A percentile compares a stretch with the other conserved stretches of the same genome.
Evolutionary conservation across 73 alveolate genomes (phyloP).

Genomic region (Paramecium bursaria): DNA sequence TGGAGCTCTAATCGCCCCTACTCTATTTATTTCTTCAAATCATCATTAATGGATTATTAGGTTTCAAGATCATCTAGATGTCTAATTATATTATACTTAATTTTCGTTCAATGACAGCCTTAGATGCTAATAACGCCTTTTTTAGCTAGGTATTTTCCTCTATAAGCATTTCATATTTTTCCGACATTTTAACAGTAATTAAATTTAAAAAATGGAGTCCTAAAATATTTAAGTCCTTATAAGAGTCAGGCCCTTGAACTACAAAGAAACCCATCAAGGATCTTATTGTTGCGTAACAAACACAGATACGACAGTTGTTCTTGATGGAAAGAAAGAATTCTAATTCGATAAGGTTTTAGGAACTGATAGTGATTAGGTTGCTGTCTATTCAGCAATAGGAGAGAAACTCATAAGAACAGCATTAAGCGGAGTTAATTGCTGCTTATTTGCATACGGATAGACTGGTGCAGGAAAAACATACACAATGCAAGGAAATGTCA

Average conservation of each 20-base stretch:
- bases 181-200: constrained; percentile 1
- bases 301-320: constrained; percentile 2
- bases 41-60: constrained; percentile 46
- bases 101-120: constrained; percentile 63
- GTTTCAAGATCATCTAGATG: constrained; percentile 65
- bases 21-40: constrained; percentile 28
- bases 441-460: constrained; percentile 97
- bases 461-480: constrained; percentile 99
- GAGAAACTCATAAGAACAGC: constrained; percentile 76
- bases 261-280: constrained; percentile 31
- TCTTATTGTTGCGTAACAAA: constrained; percentile 8
- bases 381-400: constrained; percentile 54
- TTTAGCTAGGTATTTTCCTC: constrained; percentile 66
- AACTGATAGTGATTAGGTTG: constrained; percentile 11
- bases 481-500: constrained; percentile 92
- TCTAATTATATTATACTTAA: constrained; percentile 25
- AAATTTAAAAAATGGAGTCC: too few relatives aligned
- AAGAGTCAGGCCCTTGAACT: constrained; percentile 54
- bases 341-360: constrained; percentile 44
- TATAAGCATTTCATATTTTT: constrained; percentile 46
- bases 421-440: constrained; percentile 93
- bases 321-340: constrained; percentile 42
- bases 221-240: constrained; percentile 49
- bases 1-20: constrained; percentile 41
- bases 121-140: constrained; percentile 56